Evolutionary conservation across 495 filamentous ascomycete genomes (phyloP), one percentile per base, ranked within the genome.

Genomic region (Xylaria nigripes): DNA sequence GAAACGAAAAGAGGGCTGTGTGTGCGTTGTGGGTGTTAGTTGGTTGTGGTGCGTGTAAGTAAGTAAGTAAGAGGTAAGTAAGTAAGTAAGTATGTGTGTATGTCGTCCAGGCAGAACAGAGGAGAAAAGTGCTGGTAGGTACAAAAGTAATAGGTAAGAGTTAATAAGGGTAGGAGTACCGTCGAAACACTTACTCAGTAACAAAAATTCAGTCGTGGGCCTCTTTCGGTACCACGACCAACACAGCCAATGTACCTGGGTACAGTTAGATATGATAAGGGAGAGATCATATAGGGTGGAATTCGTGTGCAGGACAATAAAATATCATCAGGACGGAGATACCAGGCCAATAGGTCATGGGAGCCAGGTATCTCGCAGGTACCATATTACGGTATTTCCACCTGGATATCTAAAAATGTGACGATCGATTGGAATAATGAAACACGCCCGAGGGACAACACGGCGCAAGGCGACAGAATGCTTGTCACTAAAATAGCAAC

Each of bases 401-500:
- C 13, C 21, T 16, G 13, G 21, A 19, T 21, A 30, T 46, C 50
- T 30, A 10, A 32, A 51, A 44, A 41, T 29, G 49, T n/a, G 42
- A 42, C 22, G n/a, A 29, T 42, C 43, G 6, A 40, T 42, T 48
- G 45, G 46, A 44, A 49, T 38, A 49, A 55, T 55, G 52, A 49
- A 48, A 49, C 52, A 36, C 40, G 25, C 27, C 52, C 27, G 48
- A 49, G 52, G 32, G 38, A 41, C 30, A 54, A 13, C 36, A 45
- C 51, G 32, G 51, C 51, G 45, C 22, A 48, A 42, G 51, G 45
- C 51, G 32, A 54, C 10, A 6, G 45, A 55, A 49, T 34, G 32
- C 45, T 49, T 48, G 45, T 55, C 45, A 55, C 53, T 38, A 55
- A 55, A 55, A 55, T 55, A 55, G 53, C 22, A 55, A 55, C 53